These are phyloP conservation scores for Nepenthes alata DNA, from an alignment of 179 eudicot species.

Conservation along the genomic window DNA sequence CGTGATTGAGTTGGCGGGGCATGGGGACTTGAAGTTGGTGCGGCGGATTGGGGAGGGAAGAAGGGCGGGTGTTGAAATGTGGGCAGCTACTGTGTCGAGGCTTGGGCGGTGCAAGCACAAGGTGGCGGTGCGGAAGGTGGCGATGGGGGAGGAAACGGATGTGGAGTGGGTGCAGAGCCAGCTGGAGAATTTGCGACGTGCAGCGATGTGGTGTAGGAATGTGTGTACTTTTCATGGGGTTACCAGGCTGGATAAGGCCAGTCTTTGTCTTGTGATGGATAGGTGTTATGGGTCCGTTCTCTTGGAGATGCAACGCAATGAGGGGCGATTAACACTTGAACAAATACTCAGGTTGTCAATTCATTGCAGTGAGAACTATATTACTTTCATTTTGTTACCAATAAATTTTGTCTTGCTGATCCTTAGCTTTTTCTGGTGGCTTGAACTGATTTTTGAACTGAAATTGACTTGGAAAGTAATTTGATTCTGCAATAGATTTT, in stretches of 20 bases:
- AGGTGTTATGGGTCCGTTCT: conserved; percentile 68
- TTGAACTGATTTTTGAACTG: no score
- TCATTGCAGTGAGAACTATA: no score
- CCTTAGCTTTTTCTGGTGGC: no score
- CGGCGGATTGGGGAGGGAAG: conserved; percentile 59
- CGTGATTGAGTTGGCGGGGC: conserved; percentile 41
- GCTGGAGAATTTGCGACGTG: conserved; percentile 59
- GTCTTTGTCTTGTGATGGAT: conserved; percentile 64
- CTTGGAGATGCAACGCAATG: conserved; percentile 77
- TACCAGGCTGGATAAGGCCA: conserved; percentile 25
- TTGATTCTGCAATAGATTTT: no score
- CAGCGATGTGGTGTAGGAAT: conserved; percentile 91
- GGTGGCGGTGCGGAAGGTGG: conserved; percentile 79
- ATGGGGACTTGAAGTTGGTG: conserved; percentile 51
- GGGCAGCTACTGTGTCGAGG: conserved; percentile 35
- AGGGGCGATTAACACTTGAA: conserved; percentile 88
- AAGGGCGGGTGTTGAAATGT: conserved; percentile 61
- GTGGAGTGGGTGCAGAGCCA: conserved; percentile 65
- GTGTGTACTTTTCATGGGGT: conserved; percentile 78
- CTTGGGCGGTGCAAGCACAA: conserved; percentile 42
- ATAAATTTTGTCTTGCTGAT: no score
- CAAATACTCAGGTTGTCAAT: conserved; percentile 73
- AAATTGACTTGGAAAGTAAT: no score
- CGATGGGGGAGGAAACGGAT: conserved; percentile 53
- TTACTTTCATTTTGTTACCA: no score